These are phyloP conservation scores for Anthracocystis panici-leucophaei DNA, from an alignment of 1,284 basidiomycete species.

Conservation along the genomic window DNA sequence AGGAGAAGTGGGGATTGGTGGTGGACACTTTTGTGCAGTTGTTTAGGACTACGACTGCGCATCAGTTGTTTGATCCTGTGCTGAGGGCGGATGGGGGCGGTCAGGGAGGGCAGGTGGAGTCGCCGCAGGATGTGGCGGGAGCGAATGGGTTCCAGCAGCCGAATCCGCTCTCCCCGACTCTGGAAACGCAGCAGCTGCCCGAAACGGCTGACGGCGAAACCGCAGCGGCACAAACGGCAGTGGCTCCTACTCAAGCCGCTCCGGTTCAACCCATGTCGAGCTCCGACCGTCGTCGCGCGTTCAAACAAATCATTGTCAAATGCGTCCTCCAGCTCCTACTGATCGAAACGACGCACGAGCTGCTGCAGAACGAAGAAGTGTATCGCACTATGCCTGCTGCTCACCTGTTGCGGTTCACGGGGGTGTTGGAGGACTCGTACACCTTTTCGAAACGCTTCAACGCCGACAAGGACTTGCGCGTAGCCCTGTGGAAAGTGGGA, in stretches of 20 bases:
- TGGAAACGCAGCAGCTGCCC: constrained; percentile 44
- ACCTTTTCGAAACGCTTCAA: constrained; percentile 97
- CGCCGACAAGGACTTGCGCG: constrained; percentile 95
- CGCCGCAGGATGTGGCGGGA: constrained; percentile 20
- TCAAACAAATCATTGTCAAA: constrained; percentile 99
- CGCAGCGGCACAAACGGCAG: background rate
- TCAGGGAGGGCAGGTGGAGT: constrained; percentile 4
- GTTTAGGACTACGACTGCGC: constrained; percentile 96
- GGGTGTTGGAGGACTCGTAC: constrained; percentile 94
- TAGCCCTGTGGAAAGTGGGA: constrained; percentile 98
- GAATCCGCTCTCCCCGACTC: constrained; percentile 36
- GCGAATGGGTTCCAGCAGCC: constrained; percentile 20
- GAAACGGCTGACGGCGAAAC: background rate
- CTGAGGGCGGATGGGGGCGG: constrained; percentile 77
- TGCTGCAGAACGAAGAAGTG: constrained; percentile 79
- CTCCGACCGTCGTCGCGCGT: constrained; percentile 85
- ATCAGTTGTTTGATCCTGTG: constrained; percentile 93
- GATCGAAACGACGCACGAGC: constrained; percentile 96
- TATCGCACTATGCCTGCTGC: constrained; percentile 94
- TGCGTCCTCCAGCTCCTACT: constrained; percentile 96
- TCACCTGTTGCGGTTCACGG: constrained; percentile 91
- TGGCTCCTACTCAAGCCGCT: background rate
- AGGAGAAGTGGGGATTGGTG: constrained; percentile 89
- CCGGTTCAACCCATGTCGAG: constrained; percentile 70
- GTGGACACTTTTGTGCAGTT: constrained; percentile 93